A percentile compares a stretch with the other conserved stretches of the same genome.
Conservation (phyloP, 768 basidiomycete genomes). For the Lentinula detonsa region DNA sequence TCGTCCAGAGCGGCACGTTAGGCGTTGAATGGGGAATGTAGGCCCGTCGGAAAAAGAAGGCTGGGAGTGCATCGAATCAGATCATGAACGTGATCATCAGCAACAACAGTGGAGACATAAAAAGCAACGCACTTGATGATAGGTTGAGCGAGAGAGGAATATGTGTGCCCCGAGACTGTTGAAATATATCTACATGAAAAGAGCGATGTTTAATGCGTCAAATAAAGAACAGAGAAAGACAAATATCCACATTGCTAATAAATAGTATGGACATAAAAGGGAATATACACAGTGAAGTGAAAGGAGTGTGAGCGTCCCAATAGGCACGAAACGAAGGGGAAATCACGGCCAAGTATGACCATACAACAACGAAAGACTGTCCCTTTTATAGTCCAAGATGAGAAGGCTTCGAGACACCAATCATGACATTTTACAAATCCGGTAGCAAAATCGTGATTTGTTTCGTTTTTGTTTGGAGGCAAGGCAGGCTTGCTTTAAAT, state of each 20-base stretch:
- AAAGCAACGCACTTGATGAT: neutral
- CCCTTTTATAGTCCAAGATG: conserved; percentile 2
- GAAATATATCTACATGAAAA: neutral
- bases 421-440: neutral
- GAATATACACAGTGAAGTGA: neutral
- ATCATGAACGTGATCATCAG: neutral
- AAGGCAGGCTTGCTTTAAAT: neutral
- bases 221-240: neutral
- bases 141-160: neutral
- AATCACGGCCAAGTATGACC: neutral
- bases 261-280: neutral
- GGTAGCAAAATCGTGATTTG: neutral
- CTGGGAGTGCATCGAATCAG: neutral
- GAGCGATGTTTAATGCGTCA: neutral
- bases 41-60: neutral
- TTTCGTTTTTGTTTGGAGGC: neutral
- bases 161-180: neutral
- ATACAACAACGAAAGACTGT: neutral
- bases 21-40: neutral
- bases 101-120: neutral
- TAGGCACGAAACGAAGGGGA: neutral
- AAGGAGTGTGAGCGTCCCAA: neutral
- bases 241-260: neutral
- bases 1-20: neutral
- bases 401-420: neutral